Base-by-base conservation (phyloP, 495 filamentous ascomycete species). In the Penicillium desertorum region DNA sequence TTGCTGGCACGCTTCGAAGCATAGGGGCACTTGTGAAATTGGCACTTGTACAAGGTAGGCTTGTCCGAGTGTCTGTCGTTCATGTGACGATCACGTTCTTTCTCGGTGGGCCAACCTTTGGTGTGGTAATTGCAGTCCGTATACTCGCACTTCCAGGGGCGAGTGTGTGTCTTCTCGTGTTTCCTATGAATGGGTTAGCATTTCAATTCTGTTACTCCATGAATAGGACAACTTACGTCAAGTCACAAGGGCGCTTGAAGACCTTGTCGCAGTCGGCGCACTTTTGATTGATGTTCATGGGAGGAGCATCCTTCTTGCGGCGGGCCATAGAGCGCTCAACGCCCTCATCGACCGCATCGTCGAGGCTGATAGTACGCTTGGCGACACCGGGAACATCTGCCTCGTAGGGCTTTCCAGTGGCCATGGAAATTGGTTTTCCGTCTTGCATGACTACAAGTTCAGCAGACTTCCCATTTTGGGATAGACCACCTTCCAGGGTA, bases 1-100 rank as follows among this genome's bases (percentile, higher is more conserved):
- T 98, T 98, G 71, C 89, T 94, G 76, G 96, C 89, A 27, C 94
- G 87, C 79, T 96, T 97, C 43, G 92, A 96, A 64, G 90, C 85
- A 75, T 98, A 98, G 1, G 88, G 83, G 81, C 94, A 98, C 19
- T 88, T 88, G 59, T 83, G 77, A 73, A 83, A 97, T n/a, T 82
- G 72, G 75, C 94, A 98, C 65, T 87, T 83, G 71, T 81, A 96
- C 76, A 92, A 80, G 14, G 81, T 74, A 4, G 94, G 91, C 32
- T 81, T 79, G n/a, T 78, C 68, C 30, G 89, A 89, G 75, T 98
- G 94, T 73, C 93, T 96, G 75, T 98, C 94, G 66, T 96, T 96
- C 69, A 88, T 80, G 67, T 98, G 94, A 45, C 94, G 87, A 64
- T 96, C 93, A 64, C 90, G 86, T 75, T 98, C 94, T 75, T 98